Conservation (phyloP, 352 stramenopile species). For the Pythium pectinolyticum region DNA sequence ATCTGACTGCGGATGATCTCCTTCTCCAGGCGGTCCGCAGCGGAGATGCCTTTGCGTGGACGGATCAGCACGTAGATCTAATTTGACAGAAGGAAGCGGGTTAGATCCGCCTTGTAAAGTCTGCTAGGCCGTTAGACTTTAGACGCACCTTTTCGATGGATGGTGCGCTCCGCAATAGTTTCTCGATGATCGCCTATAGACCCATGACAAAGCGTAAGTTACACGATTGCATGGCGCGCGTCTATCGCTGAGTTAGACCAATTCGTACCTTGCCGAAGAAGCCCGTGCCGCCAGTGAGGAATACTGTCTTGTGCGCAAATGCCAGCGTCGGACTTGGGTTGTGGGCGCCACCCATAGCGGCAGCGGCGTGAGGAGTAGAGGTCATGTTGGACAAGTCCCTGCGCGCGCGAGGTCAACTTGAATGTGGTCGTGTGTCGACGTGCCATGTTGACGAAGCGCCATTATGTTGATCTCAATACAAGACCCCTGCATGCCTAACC, state of each 20-base stretch:
- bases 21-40: conserved; percentile 55
- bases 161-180: conserved; percentile 68
- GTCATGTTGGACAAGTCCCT: too few relatives aligned
- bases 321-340: conserved; percentile 47
- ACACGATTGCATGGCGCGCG: background rate
- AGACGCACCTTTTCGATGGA: conserved; percentile 49
- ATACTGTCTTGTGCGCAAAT: conserved; percentile 66
- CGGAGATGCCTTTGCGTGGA: conserved; percentile 66
- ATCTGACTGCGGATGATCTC: conserved; percentile 73
- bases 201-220: background rate
- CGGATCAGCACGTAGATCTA: conserved; percentile 80
- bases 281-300: conserved; percentile 85
- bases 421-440: conserved; percentile 5
- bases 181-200: conserved; percentile 71
- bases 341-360: too few relatives aligned
- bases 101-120: conserved; percentile 6
- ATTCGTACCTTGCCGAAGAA: conserved; percentile 78
- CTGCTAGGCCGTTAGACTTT: background rate
- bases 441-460: conserved; percentile 2
- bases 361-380: too few relatives aligned
- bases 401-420: conserved; percentile 15
- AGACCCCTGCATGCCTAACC: too few relatives aligned
- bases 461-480: background rate
- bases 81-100: background rate
- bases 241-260: conserved; percentile 3